Evolutionary conservation across 164 flowering plant species (phyloP).

Genomic region (Annona squamosa): DNA sequence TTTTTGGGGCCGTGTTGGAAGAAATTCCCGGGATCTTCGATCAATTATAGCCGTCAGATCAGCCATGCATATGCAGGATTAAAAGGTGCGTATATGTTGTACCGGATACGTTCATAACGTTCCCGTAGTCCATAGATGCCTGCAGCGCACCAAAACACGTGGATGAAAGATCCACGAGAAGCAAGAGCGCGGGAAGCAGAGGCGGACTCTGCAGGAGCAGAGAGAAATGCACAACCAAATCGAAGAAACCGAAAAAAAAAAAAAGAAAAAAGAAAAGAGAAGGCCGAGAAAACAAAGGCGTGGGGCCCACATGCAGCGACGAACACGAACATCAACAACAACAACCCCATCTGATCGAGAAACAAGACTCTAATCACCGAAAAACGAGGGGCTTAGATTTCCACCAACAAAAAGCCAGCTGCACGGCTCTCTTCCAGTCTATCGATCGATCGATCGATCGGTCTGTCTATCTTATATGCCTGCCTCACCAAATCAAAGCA

Average conservation of each 20-base stretch:
- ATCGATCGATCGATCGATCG: background rate
- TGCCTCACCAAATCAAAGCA: too few relatives aligned
- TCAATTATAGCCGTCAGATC: background rate
- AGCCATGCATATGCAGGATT: background rate
- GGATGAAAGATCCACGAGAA: background rate
- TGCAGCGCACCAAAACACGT: background rate
- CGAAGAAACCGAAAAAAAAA: background rate
- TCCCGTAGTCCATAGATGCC: background rate
- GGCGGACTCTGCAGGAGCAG: background rate
- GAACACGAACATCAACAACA: slow-evolving; percentile 2
- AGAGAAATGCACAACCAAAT: background rate
- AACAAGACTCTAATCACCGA: background rate
- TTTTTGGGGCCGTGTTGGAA: too few relatives aligned
- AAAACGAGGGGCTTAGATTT: slow-evolving; percentile 5
- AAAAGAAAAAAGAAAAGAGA: background rate
- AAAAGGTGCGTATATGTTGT: background rate
- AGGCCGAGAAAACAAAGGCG: background rate
- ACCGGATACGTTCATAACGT: background rate
- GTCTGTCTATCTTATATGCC: too few relatives aligned
- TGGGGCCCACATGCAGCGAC: background rate
- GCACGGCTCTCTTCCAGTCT: background rate
- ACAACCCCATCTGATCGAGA: background rate
- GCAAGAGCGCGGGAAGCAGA: background rate
- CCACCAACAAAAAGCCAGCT: background rate
- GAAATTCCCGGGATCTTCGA: background rate